phyloP scores from a whole-genome alignment of 768 basidiomycete species.

The Mycena metata region DNA sequence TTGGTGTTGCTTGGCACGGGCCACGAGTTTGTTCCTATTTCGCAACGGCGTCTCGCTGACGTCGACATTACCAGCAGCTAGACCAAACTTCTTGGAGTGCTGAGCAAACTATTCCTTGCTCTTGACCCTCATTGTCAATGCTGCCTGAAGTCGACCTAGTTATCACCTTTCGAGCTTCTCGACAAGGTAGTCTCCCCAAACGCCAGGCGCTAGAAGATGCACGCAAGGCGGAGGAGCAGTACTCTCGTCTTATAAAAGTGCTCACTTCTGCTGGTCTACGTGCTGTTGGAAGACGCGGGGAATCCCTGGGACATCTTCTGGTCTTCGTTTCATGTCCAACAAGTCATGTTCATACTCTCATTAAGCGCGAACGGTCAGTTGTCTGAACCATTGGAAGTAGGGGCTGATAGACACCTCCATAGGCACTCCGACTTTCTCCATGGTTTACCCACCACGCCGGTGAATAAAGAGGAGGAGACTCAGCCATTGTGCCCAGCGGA shows the following conservation, averaged over 20 bases:
- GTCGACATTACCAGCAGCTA: not conserved
- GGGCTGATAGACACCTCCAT: constrained; percentile 2
- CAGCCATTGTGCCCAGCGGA: constrained; percentile 76
- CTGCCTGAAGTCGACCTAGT: constrained; percentile 79
- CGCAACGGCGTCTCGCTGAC: not conserved
- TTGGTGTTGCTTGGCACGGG: not conserved
- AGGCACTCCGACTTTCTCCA: constrained; percentile 85
- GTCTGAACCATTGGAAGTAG: not conserved
- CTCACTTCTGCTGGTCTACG: constrained; percentile 75
- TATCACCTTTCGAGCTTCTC: constrained; percentile 73
- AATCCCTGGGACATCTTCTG: constrained; percentile 79
- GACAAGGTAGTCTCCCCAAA: constrained; percentile 66
- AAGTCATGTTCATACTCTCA: constrained; percentile 70
- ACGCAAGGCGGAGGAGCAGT: constrained; percentile 77
- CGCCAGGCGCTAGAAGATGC: constrained; percentile 73
- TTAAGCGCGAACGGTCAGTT: constrained; percentile 81
- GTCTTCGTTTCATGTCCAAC: constrained; percentile 82
- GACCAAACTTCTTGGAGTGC: not conserved
- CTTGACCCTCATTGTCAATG: constrained; percentile 51
- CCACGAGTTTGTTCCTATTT: not conserved
- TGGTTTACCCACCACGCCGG: constrained; percentile 71
- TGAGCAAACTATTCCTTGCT: not conserved
- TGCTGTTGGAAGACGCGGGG: constrained; percentile 83
- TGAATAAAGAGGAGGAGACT: constrained; percentile 59
- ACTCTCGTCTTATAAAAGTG: constrained; percentile 70